Conservation (phyloP, 495 filamentous ascomycete genomes). For the Annulohypoxylon nitens region DNA sequence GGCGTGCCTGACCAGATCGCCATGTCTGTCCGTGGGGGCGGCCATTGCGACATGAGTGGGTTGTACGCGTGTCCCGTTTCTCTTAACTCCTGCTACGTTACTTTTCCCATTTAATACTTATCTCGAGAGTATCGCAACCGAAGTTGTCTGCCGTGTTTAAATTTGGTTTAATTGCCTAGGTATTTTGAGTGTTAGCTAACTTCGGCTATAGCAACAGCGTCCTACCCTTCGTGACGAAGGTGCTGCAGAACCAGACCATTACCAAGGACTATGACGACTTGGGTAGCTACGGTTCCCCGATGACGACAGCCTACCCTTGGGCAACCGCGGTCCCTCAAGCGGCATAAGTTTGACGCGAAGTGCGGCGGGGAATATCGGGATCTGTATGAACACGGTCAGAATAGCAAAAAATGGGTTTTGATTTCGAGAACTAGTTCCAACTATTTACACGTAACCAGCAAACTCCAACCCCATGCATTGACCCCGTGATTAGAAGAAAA, state of each 20-base stretch:
- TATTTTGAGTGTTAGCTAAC: constrained; percentile 35
- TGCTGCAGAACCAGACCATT: constrained; percentile 62
- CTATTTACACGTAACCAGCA: constrained; percentile 28
- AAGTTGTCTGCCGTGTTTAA: not conserved
- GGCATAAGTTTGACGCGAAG: constrained; percentile 8
- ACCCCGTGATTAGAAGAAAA: not conserved
- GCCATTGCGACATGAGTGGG: constrained; percentile 65
- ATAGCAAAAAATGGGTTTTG: constrained; percentile 8
- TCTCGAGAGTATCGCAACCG: not conserved
- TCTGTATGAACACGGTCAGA: constrained; percentile 7
- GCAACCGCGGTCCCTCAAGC: constrained; percentile 55
- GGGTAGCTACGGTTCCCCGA: constrained; percentile 60
- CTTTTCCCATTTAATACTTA: not conserved
- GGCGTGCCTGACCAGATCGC: constrained; percentile 62
- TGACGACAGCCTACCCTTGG: constrained; percentile 65
- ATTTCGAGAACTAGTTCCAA: constrained; percentile 8
- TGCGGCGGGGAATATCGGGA: not conserved
- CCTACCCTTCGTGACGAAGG: constrained; percentile 64
- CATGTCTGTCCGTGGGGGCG: constrained; percentile 63
- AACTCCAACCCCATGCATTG: not conserved
- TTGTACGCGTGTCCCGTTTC: constrained; percentile 53
- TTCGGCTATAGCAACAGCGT: constrained; percentile 56
- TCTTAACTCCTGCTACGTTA: not conserved
- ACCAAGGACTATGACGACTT: constrained; percentile 62
- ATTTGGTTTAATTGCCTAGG: not conserved